These are phyloP conservation scores for Kodamaea restingae DNA, from an alignment of 805 yeast genomes.

Conservation along the genomic window DNA sequence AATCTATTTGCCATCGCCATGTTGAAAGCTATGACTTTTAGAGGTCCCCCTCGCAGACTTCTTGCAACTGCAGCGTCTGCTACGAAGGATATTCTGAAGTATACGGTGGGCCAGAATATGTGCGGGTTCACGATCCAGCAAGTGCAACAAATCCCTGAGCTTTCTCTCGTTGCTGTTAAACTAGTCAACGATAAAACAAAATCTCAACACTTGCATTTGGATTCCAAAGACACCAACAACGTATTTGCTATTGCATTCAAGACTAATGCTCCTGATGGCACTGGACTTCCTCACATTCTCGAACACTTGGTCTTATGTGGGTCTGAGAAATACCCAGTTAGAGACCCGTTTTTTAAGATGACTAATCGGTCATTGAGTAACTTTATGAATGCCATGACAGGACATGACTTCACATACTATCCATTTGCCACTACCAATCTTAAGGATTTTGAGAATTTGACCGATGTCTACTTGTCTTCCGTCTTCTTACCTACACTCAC, in stretches of 20 bases:
- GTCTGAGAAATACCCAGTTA: conserved; percentile 81
- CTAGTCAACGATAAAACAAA: conserved; percentile 67
- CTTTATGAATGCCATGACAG: conserved; percentile 99
- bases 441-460: conserved; percentile 75
- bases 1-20: conserved; percentile 6
- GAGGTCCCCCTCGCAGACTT: conserved; percentile 2
- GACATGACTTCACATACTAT: conserved; percentile 90
- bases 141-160: conserved; percentile 72
- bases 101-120: conserved; percentile 58
- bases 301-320: conserved; percentile 98
- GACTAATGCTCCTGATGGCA: conserved; percentile 91
- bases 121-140: conserved; percentile 68
- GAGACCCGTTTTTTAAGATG: conserved; percentile 98
- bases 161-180: conserved; percentile 74
- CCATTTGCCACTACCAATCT: conserved; percentile 94
- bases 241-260: conserved; percentile 88
- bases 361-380: conserved; percentile 88
- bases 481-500: conserved; percentile 78
- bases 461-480: conserved; percentile 84
- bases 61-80: conserved; percentile 8
- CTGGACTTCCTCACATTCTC: conserved; percentile 93
- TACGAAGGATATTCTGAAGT: conserved; percentile 31
- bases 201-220: conserved; percentile 80
- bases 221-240: conserved; percentile 73
- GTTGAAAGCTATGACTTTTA: conserved; percentile 6